Conservation (phyloP, 352 stramenopile species). For the Globisporangium uncinulatum region DNA sequence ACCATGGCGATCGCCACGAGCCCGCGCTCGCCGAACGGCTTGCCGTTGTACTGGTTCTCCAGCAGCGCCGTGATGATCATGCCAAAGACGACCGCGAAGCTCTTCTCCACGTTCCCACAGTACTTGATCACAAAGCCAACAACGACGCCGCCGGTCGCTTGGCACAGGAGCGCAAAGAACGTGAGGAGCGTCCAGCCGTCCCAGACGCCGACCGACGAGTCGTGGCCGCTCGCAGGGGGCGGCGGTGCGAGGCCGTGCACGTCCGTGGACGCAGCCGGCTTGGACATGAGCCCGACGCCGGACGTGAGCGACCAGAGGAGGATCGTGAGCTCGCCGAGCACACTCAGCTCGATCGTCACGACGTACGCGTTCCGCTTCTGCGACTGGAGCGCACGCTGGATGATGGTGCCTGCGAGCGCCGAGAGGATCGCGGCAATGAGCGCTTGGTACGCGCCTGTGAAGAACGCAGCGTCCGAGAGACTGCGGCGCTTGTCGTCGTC, state of each 20-base stretch:
- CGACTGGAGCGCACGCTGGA: conserved; percentile 63
- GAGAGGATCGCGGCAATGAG: conserved; percentile 69
- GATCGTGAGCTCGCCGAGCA: conserved; percentile 59
- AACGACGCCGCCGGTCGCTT: conserved; percentile 62
- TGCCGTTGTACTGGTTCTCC: conserved; percentile 64
- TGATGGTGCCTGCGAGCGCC: conserved; percentile 67
- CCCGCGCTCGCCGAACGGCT: conserved; percentile 55
- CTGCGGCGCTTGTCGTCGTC: background rate
- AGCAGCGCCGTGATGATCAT: conserved; percentile 76
- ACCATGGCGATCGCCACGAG: conserved; percentile 59
- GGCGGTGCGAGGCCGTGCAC: conserved; percentile 6
- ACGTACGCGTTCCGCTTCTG: conserved; percentile 75
- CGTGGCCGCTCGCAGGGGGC: conserved; percentile 7
- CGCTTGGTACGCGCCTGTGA: conserved; percentile 70
- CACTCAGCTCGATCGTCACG: conserved; percentile 75
- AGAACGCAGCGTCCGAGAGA: conserved; percentile 33
- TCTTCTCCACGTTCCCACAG: conserved; percentile 82
- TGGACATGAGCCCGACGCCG: conserved; percentile 12
- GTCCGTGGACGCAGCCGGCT: conserved; percentile 9
- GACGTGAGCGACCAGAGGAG: conserved; percentile 39
- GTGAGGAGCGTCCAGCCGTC: conserved; percentile 65
- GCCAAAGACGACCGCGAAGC: conserved; percentile 72
- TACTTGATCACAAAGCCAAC: conserved; percentile 85
- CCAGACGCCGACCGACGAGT: conserved; percentile 32
- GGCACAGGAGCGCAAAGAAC: conserved; percentile 59